Evolutionary conservation across 768 basidiomycete genomes (phyloP).

Genomic region (Mrakia gelida): DNA sequence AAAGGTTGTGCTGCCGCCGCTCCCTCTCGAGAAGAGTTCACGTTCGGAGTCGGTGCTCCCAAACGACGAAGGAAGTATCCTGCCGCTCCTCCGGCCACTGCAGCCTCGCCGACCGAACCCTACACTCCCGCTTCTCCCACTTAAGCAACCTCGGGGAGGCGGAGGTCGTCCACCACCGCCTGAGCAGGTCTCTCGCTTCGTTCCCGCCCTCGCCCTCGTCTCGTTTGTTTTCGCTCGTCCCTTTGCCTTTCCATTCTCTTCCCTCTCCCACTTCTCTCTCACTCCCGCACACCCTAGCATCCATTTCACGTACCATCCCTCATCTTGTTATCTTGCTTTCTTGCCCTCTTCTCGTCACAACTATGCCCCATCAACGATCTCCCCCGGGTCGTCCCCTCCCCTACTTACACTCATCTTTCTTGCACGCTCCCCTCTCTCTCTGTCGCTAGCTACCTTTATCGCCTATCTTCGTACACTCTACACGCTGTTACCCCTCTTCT

Average conservation of each 20-base stretch:
- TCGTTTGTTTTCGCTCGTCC: background rate
- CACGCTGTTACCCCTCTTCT: no score
- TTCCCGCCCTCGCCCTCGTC: background rate
- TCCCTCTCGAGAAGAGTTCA: constrained; percentile 15
- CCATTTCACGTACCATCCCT: no score
- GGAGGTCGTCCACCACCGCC: background rate
- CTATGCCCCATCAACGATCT: no score
- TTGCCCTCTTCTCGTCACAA: no score
- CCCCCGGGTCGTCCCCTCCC: no score
- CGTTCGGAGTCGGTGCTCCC: constrained; percentile 7
- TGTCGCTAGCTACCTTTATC: no score
- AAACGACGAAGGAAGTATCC: background rate
- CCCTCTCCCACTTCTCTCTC: background rate
- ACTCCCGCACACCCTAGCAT: background rate
- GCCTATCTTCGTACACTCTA: no score
- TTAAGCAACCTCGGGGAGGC: background rate
- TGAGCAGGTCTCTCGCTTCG: background rate
- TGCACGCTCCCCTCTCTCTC: no score
- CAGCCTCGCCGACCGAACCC: background rate
- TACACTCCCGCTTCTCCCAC: background rate
- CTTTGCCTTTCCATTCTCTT: background rate
- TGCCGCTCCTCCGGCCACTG: background rate
- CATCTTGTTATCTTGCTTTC: no score
- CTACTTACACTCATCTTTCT: no score
- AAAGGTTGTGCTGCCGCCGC: constrained; percentile 3